Percentiles rank a stretch among this genome's conserved stretches.
Conservation (phyloP, 2,329 filamentous ascomycete genomes). For the Colletotrichum agaves region DNA sequence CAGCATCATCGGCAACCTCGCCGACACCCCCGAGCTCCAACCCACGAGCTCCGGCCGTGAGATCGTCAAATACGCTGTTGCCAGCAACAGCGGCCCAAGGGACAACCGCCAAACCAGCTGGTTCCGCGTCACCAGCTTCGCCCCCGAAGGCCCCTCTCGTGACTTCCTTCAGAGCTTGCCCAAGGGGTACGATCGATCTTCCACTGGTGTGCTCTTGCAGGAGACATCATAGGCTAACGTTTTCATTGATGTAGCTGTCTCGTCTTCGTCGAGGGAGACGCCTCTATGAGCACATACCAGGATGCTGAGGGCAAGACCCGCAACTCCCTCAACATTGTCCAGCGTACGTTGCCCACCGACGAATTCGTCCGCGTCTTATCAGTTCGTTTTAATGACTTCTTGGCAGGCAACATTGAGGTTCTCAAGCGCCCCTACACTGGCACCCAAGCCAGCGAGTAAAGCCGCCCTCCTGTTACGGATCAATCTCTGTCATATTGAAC, state of each 20-base stretch:
- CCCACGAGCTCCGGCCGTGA: constrained; percentile 77
- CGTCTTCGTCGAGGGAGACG: constrained; percentile 87
- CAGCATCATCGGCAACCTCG: constrained; percentile 87
- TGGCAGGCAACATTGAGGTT: constrained; percentile 56
- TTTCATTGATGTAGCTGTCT: constrained; percentile 66
- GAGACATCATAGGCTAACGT: constrained; percentile 3
- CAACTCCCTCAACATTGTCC: constrained; percentile 74
- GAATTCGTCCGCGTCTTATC: neutral
- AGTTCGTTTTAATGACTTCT: constrained; percentile 36
- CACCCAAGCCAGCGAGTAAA: constrained; percentile 37
- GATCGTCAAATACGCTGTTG: constrained; percentile 81
- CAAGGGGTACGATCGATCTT: constrained; percentile 79
- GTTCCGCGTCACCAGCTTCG: constrained; percentile 84
- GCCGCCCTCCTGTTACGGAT: neutral
- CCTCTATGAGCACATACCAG: constrained; percentile 73
- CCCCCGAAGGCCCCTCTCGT: constrained; percentile 71
- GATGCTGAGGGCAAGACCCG: constrained; percentile 76
- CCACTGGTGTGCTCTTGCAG: neutral
- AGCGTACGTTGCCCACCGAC: constrained; percentile 72
- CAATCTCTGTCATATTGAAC: constrained; percentile 12
- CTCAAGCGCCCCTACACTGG: constrained; percentile 53
- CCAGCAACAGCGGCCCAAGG: constrained; percentile 70
- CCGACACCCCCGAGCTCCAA: constrained; percentile 78
- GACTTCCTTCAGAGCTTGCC: constrained; percentile 78
- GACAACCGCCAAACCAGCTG: constrained; percentile 84